Percentiles rank a stretch among this genome's conserved stretches.
phyloP scores from a whole-genome alignment of 192 early-diverging fungal species.

The Coemansia sp. region DNA sequence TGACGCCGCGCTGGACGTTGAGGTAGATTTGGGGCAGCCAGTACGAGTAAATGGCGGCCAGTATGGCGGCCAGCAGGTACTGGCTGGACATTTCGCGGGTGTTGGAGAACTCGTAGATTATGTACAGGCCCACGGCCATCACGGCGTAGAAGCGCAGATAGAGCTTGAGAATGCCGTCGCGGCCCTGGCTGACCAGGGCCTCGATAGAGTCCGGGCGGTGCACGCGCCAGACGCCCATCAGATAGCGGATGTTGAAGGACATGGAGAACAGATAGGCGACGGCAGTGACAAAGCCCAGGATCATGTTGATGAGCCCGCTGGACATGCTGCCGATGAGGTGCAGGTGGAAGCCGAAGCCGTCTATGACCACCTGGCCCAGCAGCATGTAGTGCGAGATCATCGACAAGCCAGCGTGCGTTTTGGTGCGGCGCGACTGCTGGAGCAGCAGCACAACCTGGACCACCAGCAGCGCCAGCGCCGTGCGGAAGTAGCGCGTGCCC shows the following conservation, averaged over 20 bases:
- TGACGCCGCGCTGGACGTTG: slow-evolving; percentile 62
- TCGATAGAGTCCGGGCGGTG: slow-evolving; percentile 59
- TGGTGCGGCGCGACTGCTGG: slow-evolving; percentile 62
- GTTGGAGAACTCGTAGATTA: slow-evolving; percentile 59
- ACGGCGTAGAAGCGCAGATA: slow-evolving; percentile 46
- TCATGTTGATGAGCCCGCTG: slow-evolving; percentile 53
- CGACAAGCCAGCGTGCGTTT: slow-evolving; percentile 62
- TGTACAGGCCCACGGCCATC: slow-evolving; percentile 57
- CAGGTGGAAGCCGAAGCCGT: slow-evolving; percentile 60
- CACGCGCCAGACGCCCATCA: slow-evolving; percentile 64
- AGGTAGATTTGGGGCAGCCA: slow-evolving; percentile 80
- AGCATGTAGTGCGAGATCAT: slow-evolving; percentile 66
- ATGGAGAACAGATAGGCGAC: slow-evolving; percentile 64
- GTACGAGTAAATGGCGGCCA: slow-evolving; percentile 59
- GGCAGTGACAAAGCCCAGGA: slow-evolving; percentile 58
- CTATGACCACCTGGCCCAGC: slow-evolving; percentile 59
- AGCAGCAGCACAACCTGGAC: slow-evolving; percentile 43
- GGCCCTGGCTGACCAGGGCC: slow-evolving; percentile 19
- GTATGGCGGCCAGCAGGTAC: slow-evolving; percentile 42
- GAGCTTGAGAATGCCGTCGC: slow-evolving; percentile 20
- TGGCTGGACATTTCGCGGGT: slow-evolving; percentile 47
- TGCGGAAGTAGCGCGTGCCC: slow-evolving; percentile 19
- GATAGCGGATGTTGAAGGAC: slow-evolving; percentile 67
- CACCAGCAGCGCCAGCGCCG: slow-evolving; percentile 12
- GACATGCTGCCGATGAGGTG: slow-evolving; percentile 58